phyloP scores from a whole-genome alignment of 2,329 filamentous ascomycete genomes.

The Sporothrix curviconia region DNA sequence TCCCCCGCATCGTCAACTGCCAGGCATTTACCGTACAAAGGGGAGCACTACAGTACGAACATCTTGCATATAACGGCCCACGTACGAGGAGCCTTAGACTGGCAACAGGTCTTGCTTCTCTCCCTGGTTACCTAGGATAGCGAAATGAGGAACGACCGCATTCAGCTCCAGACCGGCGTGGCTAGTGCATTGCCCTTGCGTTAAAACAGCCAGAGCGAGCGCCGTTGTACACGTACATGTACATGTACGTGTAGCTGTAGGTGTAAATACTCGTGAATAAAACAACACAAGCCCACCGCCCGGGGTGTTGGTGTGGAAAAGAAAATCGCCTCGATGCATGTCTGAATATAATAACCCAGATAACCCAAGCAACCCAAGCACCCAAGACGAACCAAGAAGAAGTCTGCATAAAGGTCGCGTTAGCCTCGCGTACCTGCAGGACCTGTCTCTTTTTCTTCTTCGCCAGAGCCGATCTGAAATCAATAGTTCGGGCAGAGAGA shows the following conservation, averaged over 20 bases:
- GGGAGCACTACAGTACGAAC: no score
- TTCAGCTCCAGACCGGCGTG: background rate
- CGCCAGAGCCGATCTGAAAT: no score
- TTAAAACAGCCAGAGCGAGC: background rate
- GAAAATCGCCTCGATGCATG: background rate
- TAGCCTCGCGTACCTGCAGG: no score
- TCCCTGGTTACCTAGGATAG: background rate
- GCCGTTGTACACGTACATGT: background rate
- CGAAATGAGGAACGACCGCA: background rate
- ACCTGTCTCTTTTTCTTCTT: no score
- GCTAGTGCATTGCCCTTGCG: background rate
- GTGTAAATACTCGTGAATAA: background rate
- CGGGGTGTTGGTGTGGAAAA: background rate
- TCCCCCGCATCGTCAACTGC: no score
- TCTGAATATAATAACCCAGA: background rate
- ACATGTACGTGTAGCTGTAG: background rate
- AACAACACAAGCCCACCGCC: background rate
- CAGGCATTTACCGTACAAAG: no score
- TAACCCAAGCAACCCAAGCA: no score
- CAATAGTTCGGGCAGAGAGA: no score
- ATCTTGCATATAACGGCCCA: background rate
- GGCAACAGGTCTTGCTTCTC: background rate
- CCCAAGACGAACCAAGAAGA: no score
- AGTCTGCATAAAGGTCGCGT: no score
- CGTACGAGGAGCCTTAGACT: background rate